phyloP scores from a whole-genome alignment of 441 rosid genomes.

The Populus trichocarpa region DNA sequence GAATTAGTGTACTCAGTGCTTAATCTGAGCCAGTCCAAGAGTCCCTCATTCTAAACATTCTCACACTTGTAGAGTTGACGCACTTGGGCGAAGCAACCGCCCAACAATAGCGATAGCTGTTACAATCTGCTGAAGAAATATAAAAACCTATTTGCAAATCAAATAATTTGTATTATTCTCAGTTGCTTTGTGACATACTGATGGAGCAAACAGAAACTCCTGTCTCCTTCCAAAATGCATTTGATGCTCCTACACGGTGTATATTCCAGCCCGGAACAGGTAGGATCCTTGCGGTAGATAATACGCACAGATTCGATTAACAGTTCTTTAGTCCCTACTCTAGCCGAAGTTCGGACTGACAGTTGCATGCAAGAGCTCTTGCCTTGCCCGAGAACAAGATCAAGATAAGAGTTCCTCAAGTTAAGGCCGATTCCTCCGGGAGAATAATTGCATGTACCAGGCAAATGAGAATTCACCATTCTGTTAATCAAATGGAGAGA shows the following conservation, averaged over 20 bases:
- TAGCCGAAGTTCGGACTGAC: background rate
- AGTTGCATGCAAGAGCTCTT: background rate
- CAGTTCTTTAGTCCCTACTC: background rate
- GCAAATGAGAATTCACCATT: constrained; percentile 29
- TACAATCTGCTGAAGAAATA: background rate
- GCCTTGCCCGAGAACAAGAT: constrained; percentile 65
- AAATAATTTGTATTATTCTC: background rate
- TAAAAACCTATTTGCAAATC: background rate
- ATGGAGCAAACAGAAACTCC: constrained; percentile 55
- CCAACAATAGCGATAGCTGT: constrained; percentile 55
- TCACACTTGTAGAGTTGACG: background rate
- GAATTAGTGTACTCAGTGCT: constrained; percentile 53
- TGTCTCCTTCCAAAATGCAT: constrained; percentile 49
- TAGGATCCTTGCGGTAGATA: constrained; percentile 14
- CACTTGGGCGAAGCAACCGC: constrained; percentile 35
- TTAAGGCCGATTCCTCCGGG: constrained; percentile 79
- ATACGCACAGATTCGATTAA: background rate
- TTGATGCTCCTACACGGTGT: constrained; percentile 74
- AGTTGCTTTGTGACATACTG: background rate
- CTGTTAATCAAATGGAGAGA: background rate
- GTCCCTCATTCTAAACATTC: constrained; percentile 49
- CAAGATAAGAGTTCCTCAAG: constrained; percentile 58
- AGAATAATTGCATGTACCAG: constrained; percentile 58
- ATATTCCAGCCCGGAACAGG: constrained; percentile 72
- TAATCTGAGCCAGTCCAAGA: constrained; percentile 50